Evolutionary conservation across 768 basidiomycete genomes (phyloP).

Genomic region (Kwoniella europaea): DNA sequence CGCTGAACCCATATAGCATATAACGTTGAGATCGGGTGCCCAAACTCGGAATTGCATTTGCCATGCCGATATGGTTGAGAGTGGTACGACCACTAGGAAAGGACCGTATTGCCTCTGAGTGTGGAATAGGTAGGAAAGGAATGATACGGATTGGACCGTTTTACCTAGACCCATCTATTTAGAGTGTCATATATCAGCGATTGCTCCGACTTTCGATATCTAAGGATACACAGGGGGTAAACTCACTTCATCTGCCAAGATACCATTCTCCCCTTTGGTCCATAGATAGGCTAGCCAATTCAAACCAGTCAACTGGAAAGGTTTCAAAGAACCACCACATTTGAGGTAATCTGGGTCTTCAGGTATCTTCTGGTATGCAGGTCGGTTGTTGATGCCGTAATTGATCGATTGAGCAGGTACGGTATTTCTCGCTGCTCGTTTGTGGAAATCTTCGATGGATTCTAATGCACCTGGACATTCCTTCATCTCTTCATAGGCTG

Average conservation of each 20-base stretch:
- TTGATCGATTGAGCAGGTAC: slow-evolving; percentile 82
- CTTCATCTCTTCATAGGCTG: slow-evolving; percentile 69
- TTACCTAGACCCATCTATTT: slow-evolving; percentile 93
- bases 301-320: slow-evolving; percentile 95
- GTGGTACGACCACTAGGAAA: slow-evolving; percentile 94
- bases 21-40: slow-evolving; percentile 96
- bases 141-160: slow-evolving; percentile 92
- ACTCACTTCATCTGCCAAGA: slow-evolving; percentile 83
- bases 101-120: slow-evolving; percentile 91
- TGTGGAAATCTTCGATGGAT: slow-evolving; percentile 78
- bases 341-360: slow-evolving; percentile 86
- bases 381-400: slow-evolving; percentile 72
- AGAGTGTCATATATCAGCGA: neutral
- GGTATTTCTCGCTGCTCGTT: slow-evolving; percentile 74
- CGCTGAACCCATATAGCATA: slow-evolving; percentile 92
- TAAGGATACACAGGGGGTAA: neutral
- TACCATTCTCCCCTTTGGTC: slow-evolving; percentile 93
- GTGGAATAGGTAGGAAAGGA: slow-evolving; percentile 93
- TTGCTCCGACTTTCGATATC: too few relatives aligned
- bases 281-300: slow-evolving; percentile 99
- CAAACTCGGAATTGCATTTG: slow-evolving; percentile 90
- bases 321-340: slow-evolving; percentile 87
- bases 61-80: slow-evolving; percentile 98
- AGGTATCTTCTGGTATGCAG: slow-evolving; percentile 77
- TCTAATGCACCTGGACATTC: slow-evolving; percentile 68